Conservation (phyloP, 208 protist species). For the Leishmania amazonensis region DNA sequence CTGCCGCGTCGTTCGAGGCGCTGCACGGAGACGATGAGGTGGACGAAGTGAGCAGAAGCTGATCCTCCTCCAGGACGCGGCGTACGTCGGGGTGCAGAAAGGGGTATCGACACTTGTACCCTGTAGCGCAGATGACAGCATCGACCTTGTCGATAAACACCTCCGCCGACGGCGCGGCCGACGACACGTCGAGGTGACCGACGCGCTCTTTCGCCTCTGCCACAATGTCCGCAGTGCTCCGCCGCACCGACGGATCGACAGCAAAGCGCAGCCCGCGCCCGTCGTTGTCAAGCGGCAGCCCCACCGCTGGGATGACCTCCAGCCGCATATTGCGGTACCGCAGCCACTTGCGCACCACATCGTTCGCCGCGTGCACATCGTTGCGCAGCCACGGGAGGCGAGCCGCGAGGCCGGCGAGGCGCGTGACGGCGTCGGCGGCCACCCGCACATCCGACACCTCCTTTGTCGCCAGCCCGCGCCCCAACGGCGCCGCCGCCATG, state of each 20-base stretch:
- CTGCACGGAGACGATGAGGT: neutral
- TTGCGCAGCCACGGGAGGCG: constrained; percentile 55
- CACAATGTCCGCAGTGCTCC: constrained; percentile 35
- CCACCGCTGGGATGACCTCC: constrained; percentile 41
- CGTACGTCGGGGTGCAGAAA: constrained; percentile 78
- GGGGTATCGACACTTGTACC: constrained; percentile 71
- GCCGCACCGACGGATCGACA: constrained; percentile 23
- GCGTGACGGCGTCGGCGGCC: constrained; percentile 39
- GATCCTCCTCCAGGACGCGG: constrained; percentile 53
- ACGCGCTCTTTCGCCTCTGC: constrained; percentile 33
- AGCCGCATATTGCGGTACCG: constrained; percentile 45
- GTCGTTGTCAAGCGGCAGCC: constrained; percentile 40
- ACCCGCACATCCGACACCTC: constrained; percentile 25
- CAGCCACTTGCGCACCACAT: constrained; percentile 61
- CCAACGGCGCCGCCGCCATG: neutral
- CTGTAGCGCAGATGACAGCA: constrained; percentile 82
- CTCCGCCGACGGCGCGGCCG: constrained; percentile 2
- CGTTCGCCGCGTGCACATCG: constrained; percentile 46
- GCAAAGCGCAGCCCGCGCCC: constrained; percentile 61
- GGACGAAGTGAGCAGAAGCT: constrained; percentile 18
- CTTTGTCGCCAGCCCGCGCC: neutral
- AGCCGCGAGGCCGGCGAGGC: constrained; percentile 28
- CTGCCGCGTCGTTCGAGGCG: neutral
- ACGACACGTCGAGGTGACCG: neutral
- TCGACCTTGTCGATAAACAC: constrained; percentile 77